Evolutionary conservation across 2,329 filamentous ascomycete genomes (phyloP).

Genomic region (Myriosclerotinia curreyana): DNA sequence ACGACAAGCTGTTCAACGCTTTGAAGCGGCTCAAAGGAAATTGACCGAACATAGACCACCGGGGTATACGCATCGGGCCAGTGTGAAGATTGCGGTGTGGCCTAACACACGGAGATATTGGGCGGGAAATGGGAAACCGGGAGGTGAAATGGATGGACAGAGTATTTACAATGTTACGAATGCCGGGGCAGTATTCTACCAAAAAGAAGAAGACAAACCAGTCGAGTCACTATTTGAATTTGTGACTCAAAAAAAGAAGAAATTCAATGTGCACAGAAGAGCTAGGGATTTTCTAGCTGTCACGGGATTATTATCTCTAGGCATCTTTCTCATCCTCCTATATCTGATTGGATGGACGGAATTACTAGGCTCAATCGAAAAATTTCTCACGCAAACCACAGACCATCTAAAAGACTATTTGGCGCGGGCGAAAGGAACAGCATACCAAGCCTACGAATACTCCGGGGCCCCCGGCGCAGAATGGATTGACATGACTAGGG

Average conservation of each 20-base stretch:
- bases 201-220: slow-evolving; percentile 18
- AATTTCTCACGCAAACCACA: not conserved
- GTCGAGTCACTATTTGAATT: slow-evolving; percentile 1
- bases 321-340: not conserved
- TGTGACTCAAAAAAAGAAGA: slow-evolving; percentile 1
- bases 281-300: not conserved
- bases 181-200: slow-evolving; percentile 28
- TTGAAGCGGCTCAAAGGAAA: not conserved
- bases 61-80: slow-evolving; percentile 18
- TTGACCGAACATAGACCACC: slow-evolving; percentile 7
- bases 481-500: not conserved
- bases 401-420: not conserved
- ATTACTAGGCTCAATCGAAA: not conserved
- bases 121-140: slow-evolving; percentile 24
- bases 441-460: not conserved
- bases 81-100: slow-evolving; percentile 30
- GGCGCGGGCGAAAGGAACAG: not conserved
- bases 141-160: slow-evolving; percentile 22
- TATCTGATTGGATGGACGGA: not conserved
- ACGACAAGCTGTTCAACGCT: not conserved
- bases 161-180: slow-evolving; percentile 27
- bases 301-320: not conserved
- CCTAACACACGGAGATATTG: slow-evolving; percentile 30
- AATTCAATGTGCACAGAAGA: not conserved
- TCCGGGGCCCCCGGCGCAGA: not conserved